phyloP scores from a whole-genome alignment of 2,329 filamentous ascomycete species.

The Penicillium sclerotiorum region DNA sequence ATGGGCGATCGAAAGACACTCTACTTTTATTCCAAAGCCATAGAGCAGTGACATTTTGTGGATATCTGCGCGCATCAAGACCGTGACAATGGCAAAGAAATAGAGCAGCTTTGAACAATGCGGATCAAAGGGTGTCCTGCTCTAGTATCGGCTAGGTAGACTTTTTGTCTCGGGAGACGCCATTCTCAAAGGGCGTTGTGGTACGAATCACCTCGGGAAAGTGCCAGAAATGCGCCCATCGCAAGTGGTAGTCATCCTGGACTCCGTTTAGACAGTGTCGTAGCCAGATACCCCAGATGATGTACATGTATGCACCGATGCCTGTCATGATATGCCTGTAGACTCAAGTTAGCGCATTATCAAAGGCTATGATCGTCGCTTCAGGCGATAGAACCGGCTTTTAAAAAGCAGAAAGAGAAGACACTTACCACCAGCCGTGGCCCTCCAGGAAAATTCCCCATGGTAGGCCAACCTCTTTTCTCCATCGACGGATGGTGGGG shows the following conservation, averaged over 20 bases:
- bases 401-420: not conserved
- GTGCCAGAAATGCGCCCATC: slow-evolving; percentile 67
- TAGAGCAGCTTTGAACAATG: not conserved
- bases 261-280: slow-evolving; percentile 73
- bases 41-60: not conserved
- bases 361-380: too few species aligned
- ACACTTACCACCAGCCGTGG: slow-evolving; percentile 69
- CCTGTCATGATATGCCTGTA: slow-evolving; percentile 77
- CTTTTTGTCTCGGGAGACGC: slow-evolving; percentile 35
- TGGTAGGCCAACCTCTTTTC: slow-evolving; percentile 70
- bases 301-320: slow-evolving; percentile 80
- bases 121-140: not conserved
- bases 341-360: slow-evolving; percentile 15
- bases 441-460: slow-evolving; percentile 78
- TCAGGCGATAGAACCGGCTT: not conserved
- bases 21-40: not conserved
- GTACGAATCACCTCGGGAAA: slow-evolving; percentile 57
- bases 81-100: not conserved
- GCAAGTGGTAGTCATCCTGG: slow-evolving; percentile 70
- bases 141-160: not conserved
- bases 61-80: too few species aligned
- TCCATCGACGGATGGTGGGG: slow-evolving; percentile 63
- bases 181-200: slow-evolving; percentile 12
- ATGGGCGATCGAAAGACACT: not conserved
- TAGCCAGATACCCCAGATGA: slow-evolving; percentile 81